Percentiles rank a stretch among this genome's conserved stretches.
phyloP scores from a whole-genome alignment of 495 filamentous ascomycete species.

The Lasiosphaeria ovina region DNA sequence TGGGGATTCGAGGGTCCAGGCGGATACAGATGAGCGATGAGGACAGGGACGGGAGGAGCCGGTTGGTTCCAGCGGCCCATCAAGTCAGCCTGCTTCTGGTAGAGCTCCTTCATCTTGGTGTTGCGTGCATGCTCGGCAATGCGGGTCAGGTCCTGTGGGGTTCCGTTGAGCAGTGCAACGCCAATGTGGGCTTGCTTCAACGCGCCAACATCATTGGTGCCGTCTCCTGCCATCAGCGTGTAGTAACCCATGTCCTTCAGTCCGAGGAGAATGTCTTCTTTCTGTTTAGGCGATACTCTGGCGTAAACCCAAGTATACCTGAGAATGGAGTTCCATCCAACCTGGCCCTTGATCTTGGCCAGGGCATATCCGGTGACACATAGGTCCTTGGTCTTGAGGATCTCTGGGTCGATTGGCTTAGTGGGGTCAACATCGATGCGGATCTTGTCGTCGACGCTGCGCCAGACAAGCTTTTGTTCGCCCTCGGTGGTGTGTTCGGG shows the following conservation, averaged over 20 bases:
- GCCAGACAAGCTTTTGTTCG: constrained; percentile 84
- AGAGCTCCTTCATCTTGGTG: constrained; percentile 97
- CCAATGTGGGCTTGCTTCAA: constrained; percentile 98
- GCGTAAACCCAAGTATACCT: constrained; percentile 97
- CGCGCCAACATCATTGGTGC: constrained; percentile 97
- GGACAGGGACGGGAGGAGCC: constrained; percentile 77
- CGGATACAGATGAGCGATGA: constrained; percentile 93
- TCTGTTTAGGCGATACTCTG: constrained; percentile 96
- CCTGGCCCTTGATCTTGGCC: constrained; percentile 81
- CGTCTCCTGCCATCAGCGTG: constrained; percentile 97
- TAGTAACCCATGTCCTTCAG: constrained; percentile 96
- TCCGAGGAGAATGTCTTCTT: constrained; percentile 95
- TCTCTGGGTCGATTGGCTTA: constrained; percentile 74
- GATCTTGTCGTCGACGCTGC: constrained; percentile 87
- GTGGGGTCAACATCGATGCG: constrained; percentile 85
- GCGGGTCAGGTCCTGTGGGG: constrained; percentile 80
- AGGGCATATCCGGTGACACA: constrained; percentile 96
- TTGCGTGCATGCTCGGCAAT: constrained; percentile 91
- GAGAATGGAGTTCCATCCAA: constrained; percentile 66
- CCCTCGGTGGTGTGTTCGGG: constrained; percentile 80
- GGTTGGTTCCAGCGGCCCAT: constrained; percentile 95
- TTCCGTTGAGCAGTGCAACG: constrained; percentile 93
- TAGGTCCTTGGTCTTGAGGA: constrained; percentile 84
- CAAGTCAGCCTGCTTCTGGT: constrained; percentile 88
- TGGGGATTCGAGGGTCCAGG: constrained; percentile 91